Evolutionary conservation across 139 green algal species (phyloP), one percentile per base, ranked within the genome.

Genomic region (Asterochloris sp.): DNA sequence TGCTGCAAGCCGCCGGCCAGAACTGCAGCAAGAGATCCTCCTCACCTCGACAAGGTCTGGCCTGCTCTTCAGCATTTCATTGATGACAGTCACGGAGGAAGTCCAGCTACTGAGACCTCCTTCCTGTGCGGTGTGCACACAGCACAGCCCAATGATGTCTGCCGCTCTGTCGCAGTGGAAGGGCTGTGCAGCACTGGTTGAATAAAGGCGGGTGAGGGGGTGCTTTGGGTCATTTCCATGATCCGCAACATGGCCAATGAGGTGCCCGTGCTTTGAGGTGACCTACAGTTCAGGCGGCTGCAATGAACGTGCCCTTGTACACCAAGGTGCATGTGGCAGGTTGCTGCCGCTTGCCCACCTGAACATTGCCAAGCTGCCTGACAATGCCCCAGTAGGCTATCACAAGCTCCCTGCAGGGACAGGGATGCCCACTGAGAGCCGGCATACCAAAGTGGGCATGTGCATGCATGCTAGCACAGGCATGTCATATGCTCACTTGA

Each of bases 141-240:
- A 79, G 21, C 74, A 79, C 10, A 79, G 38, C 4, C 74, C 74
- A 69, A 79, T 79, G 54, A 79, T 79, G 54, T 79, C 74, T 79
- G 74, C 74, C 13, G 54, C 62, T 29, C 69, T 85, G 83, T 94
- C 91, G n/a, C 89, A 89, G 88, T 94, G 91, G 69, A 73, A 91
- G 0, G 86, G 89, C 83, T 92, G 85, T 67, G 87, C 89, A 10
- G 73, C 86, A 26, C 84, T 79, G 4, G 91, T 95, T 61, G 90
- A 87, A 76, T 93, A 95, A 12, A 95, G 89, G 21, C 92, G 89
- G 0, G 89, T 94, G 61, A 81, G 79, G 64, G 91, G 88, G 63
- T 87, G 61, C 19, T 86, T 86, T 2, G 88, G 86, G 86, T 94
- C 91, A 26, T 91, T 82, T 0, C 91, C 91, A 29, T 91, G 82